phyloP scores from a whole-genome alignment of 208 protist genomes.

The Naegleria lovaniensis region DNA sequence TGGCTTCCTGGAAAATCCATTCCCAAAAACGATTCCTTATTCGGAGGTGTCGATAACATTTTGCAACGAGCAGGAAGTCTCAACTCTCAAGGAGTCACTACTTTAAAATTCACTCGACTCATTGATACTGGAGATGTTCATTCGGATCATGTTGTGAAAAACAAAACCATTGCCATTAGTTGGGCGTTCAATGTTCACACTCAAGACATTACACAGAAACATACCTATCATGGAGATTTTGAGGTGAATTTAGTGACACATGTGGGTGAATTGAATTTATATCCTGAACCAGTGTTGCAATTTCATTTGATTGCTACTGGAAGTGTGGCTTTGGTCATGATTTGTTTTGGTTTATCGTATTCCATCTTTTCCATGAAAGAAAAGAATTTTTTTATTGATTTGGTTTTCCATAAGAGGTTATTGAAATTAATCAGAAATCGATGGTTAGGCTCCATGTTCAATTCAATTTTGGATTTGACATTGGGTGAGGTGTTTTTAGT shows the following conservation, averaged over 20 bases:
- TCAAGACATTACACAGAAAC: background rate
- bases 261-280: background rate
- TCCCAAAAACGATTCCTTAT: background rate
- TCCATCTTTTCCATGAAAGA: background rate
- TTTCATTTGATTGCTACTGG: background rate
- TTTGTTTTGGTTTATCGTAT: background rate
- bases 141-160: background rate
- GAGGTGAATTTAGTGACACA: background rate
- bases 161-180: background rate
- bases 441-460: background rate
- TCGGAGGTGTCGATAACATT: background rate
- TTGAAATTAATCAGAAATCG: background rate
- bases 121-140: background rate
- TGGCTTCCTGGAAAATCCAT: background rate
- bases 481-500: background rate
- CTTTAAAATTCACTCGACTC: background rate
- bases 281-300: background rate
- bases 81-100: background rate
- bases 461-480: background rate
- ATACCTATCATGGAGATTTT: background rate
- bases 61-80: background rate
- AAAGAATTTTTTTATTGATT: background rate
- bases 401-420: background rate
- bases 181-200: background rate
- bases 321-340: background rate